A percentile compares a stretch with the other conserved stretches of the same genome.
These are phyloP conservation scores for Linderniella brevidens DNA, from an alignment of 257 asterid genomes.

Conservation along the genomic window DNA sequence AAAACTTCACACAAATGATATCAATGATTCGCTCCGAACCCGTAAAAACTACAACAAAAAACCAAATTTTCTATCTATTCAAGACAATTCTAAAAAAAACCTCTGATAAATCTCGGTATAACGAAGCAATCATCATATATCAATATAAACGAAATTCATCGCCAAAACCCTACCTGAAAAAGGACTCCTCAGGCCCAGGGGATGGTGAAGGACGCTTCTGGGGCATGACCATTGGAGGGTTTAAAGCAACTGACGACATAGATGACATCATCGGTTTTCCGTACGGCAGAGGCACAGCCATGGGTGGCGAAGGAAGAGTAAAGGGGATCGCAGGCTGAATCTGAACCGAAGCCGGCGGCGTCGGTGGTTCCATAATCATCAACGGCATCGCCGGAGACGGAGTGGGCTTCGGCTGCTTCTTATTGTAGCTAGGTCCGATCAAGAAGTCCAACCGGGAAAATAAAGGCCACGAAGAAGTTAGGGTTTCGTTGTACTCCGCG, in stretches of 20 bases:
- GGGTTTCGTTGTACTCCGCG: conserved; percentile 28
- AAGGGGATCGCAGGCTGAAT: conserved; percentile 7
- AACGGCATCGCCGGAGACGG: too few relatives aligned
- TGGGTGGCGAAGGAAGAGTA: conserved; percentile 21
- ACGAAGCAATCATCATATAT: too few relatives aligned
- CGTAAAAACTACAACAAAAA: too few relatives aligned
- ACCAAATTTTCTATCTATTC: too few relatives aligned
- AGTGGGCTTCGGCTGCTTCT: conserved; percentile 9
- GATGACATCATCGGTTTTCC: conserved; percentile 9
- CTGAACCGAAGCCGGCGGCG: conserved; percentile 8
- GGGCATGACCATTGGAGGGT: conserved; percentile 30
- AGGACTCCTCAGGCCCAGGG: conserved; percentile 24
- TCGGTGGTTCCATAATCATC: conserved; percentile 11
- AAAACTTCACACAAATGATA: too few relatives aligned
- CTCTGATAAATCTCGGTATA: too few relatives aligned
- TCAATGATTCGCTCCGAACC: too few relatives aligned
- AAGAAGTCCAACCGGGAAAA: conserved; percentile 30
- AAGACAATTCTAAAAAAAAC: too few relatives aligned
- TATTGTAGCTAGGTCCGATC: conserved; percentile 28
- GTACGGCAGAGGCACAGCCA: conserved; percentile 22
- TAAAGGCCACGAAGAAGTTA: conserved; percentile 53
- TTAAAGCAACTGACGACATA: conserved; percentile 10
- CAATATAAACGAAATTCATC: too few relatives aligned
- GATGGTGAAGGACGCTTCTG: conserved; percentile 43
- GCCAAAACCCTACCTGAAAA: background rate